phyloP scores from a whole-genome alignment of 2,329 filamentous ascomycete species.

The Phaeosphaeria sp. region DNA sequence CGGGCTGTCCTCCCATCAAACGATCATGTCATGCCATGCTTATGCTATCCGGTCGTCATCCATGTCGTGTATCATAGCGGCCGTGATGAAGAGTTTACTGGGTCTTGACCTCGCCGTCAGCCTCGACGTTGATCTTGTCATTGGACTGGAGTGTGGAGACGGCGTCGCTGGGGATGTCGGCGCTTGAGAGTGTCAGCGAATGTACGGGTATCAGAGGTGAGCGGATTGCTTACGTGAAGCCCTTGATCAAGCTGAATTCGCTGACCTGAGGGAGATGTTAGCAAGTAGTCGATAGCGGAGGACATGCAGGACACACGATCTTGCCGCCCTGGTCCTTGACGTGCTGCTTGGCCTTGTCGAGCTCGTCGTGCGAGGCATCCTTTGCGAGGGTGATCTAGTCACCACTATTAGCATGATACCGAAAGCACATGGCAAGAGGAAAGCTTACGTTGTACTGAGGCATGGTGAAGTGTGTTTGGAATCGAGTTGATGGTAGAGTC shows the following conservation, averaged over 20 bases:
- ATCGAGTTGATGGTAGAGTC: slow-evolving; percentile 2
- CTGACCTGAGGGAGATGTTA: slow-evolving; percentile 49
- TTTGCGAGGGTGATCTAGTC: slow-evolving; percentile 80
- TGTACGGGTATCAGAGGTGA: not conserved
- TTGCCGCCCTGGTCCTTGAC: slow-evolving; percentile 78
- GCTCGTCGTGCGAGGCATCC: slow-evolving; percentile 69
- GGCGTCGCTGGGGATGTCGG: slow-evolving; percentile 72
- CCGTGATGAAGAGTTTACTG: slow-evolving; percentile 61
- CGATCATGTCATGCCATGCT: not conserved
- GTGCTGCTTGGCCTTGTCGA: slow-evolving; percentile 80
- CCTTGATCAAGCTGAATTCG: slow-evolving; percentile 88
- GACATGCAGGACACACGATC: slow-evolving; percentile 56
- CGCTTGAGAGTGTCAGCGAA: slow-evolving; percentile 58
- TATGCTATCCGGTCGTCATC: not conserved
- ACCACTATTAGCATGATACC: not conserved
- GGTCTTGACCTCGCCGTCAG: slow-evolving; percentile 72
- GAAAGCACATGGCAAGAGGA: not conserved
- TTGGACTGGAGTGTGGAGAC: slow-evolving; percentile 71
- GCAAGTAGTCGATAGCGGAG: not conserved
- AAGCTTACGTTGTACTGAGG: slow-evolving; percentile 24
- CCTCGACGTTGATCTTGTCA: slow-evolving; percentile 81
- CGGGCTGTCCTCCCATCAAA: not conserved
- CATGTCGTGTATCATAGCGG: not conserved
- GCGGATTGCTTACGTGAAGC: slow-evolving; percentile 76
- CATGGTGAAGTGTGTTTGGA: slow-evolving; percentile 14